Evolutionary conservation across 1,284 basidiomycete genomes (phyloP), one percentile per base, ranked within the genome.

Genomic region (Malassezia vespertilionis): DNA sequence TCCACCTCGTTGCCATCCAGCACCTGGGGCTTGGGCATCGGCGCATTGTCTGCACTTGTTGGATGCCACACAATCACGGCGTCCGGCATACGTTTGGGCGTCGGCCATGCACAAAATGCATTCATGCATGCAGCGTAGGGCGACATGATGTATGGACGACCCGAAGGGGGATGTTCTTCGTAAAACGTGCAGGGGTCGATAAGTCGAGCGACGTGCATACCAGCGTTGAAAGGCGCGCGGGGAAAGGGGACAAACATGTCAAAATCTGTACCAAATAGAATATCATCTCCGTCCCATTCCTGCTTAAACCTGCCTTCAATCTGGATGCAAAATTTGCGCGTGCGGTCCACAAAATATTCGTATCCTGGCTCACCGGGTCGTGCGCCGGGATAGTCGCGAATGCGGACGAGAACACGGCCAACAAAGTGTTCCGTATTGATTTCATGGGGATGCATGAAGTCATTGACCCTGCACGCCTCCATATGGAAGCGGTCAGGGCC

Each of bases 231-330:
- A 0, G 65, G 65, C 15, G 65, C 61, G 5, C 63, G 52, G 0
- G 65, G 65, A 24, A 69, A 66, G 39, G 68, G 67, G 37, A 69
- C 58, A 21, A 69, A 58, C 37, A 57, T 54, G 46, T 66, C 65
- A 46, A 64, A 65, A 45, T 69, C 65, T 28, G 59, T 54, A 20
- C 65, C 65, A 32, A 69, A 69, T 30, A 62, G 56, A 8, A 69
- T 44, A 33, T 69, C 58, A 44, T 61, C 56, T 9, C 63, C 65
- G 30, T 37, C 21, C 56, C 57, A 60, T 15, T 53, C 53, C 32
- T 60, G 53, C 42, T 72, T 73, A 63, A 73, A 74, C 10, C 71
- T 57, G 6, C 73, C 73, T 44, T 74, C 73, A 50, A 74, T 73
- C 45, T 73, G 63, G 42, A 74, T 74, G 44, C 66, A 69, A 40